These are phyloP conservation scores for Cymbopogon flexuosus DNA, from an alignment of 202 grass and related monocot species.

Conservation along the genomic window DNA sequence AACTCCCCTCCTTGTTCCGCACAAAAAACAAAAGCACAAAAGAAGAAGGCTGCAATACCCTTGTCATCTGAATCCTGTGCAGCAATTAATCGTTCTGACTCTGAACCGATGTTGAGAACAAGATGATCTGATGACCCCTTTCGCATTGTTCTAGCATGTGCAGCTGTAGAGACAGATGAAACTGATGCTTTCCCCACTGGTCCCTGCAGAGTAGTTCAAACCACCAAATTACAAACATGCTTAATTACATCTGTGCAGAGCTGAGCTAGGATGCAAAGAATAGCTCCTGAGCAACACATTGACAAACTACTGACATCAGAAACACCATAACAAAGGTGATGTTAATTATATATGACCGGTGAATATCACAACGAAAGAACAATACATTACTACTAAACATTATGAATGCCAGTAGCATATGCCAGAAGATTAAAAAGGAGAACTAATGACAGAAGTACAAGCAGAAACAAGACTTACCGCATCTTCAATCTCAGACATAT, in stretches of 20 bases:
- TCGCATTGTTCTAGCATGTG: constrained; percentile 73
- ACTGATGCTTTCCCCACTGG: constrained; percentile 54
- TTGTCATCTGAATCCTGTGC: constrained; percentile 73
- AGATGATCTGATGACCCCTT: constrained; percentile 94
- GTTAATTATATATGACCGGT: not conserved
- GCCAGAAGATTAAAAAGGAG: constrained; percentile 9
- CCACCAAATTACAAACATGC: not conserved
- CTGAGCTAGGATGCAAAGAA: constrained; percentile 12
- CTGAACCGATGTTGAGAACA: constrained; percentile 73
- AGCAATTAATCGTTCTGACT: constrained; percentile 65
- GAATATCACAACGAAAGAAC: constrained; percentile 25
- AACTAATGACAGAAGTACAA: constrained; percentile 31
- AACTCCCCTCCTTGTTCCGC: not conserved
- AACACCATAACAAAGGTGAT: constrained; percentile 3
- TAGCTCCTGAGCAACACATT: not conserved
- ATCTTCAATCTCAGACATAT: constrained; percentile 84
- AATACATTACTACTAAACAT: constrained; percentile 20
- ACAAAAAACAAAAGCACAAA: not conserved
- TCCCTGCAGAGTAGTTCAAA: constrained; percentile 51
- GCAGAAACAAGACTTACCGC: constrained; percentile 49
- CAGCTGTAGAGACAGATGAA: constrained; percentile 59
- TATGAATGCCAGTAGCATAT: not conserved
- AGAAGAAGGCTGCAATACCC: no score
- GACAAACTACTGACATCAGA: constrained; percentile 3
- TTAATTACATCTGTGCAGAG: constrained; percentile 14